Evolutionary conservation across 352 stramenopile species (phyloP).

Genomic region (Heterotrichella gracilis): DNA sequence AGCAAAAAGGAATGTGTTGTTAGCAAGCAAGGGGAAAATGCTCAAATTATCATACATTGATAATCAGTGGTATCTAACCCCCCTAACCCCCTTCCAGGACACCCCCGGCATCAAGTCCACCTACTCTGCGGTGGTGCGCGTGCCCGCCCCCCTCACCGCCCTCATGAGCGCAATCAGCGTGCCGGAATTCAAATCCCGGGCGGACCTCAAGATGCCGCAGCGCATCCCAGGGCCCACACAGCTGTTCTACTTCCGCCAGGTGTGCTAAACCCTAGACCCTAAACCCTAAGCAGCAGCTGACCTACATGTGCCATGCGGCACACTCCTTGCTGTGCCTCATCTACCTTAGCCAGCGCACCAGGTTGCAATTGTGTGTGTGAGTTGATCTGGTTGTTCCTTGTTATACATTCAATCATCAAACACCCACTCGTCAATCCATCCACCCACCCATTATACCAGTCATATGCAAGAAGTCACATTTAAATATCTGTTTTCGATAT

Average conservation of each 20-base stretch:
- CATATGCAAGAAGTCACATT: neutral
- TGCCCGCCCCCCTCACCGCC: constrained; percentile 51
- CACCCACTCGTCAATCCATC: too few species aligned
- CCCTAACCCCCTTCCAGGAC: too few species aligned
- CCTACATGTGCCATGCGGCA: neutral
- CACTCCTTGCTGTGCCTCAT: constrained; percentile 24
- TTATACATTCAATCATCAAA: neutral
- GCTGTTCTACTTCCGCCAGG: too few species aligned
- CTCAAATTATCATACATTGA: too few species aligned
- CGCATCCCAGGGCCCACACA: too few species aligned
- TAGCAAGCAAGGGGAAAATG: too few species aligned
- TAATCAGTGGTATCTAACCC: too few species aligned
- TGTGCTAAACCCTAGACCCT: too few species aligned
- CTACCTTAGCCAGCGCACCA: constrained; percentile 43
- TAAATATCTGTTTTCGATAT: neutral
- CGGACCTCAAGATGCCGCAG: too few species aligned
- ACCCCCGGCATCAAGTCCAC: constrained; percentile 57
- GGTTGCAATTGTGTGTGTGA: neutral
- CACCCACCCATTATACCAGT: too few species aligned
- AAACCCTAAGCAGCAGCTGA: constrained; percentile 13
- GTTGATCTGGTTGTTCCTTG: neutral
- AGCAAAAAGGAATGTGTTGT: too few species aligned
- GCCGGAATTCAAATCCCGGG: too few species aligned
- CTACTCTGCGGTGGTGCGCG: constrained; percentile 50
- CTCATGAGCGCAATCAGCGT: constrained; percentile 52